A percentile compares a stretch with the other conserved stretches of the same genome.
These are phyloP conservation scores for Kwoniella pini DNA, from an alignment of 768 basidiomycete genomes.

Conservation along the genomic window DNA sequence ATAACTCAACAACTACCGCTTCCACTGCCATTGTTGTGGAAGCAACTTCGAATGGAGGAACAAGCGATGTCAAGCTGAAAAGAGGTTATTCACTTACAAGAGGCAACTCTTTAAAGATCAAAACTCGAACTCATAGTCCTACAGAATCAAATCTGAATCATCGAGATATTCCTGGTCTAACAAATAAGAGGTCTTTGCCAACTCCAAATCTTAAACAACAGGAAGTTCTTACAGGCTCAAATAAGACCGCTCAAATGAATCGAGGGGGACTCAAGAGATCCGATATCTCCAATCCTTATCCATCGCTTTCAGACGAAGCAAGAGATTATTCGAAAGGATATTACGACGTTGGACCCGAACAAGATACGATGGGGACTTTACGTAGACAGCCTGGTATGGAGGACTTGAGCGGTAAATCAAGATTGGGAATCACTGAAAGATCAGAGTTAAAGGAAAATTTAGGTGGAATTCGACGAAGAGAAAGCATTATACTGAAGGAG, in stretches of 20 bases:
- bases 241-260: neutral
- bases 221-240: too few species aligned
- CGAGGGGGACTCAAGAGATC: constrained; percentile 18
- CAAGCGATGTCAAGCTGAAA: neutral
- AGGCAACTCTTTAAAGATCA: neutral
- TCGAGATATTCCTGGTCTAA: constrained; percentile 16
- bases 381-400: constrained; percentile 17
- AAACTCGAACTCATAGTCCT: neutral
- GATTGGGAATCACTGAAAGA: neutral
- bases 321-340: constrained; percentile 16
- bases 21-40: neutral
- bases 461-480: neutral
- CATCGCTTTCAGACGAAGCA: constrained; percentile 9
- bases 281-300: constrained; percentile 13
- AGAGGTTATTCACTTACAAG: constrained; percentile 7
- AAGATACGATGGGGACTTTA: constrained; percentile 8
- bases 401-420: constrained; percentile 1
- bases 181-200: constrained; percentile 6
- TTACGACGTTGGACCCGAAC: constrained; percentile 6
- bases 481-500: constrained; percentile 19
- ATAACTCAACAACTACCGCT: neutral
- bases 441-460: neutral
- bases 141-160: neutral
- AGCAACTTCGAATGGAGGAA: neutral
- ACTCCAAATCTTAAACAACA: neutral